Conservation (phyloP, 192 early-diverging fungal species). For the Podila minutissima region DNA sequence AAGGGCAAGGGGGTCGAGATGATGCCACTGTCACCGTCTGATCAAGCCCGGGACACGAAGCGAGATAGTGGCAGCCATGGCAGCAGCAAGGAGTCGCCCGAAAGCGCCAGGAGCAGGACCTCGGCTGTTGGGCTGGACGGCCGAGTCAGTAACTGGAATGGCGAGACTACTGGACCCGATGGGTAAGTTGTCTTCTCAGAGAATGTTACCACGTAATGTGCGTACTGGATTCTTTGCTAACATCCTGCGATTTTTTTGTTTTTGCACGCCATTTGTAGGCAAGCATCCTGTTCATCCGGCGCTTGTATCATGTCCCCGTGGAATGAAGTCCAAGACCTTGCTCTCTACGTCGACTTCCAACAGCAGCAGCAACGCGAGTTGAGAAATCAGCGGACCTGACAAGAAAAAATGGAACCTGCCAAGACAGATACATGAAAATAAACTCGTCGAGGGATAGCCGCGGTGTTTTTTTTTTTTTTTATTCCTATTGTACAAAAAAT, state of each 20-base stretch:
- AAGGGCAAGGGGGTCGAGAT: not conserved
- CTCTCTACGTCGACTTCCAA: constrained; percentile 16
- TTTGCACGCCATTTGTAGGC: constrained; percentile 6
- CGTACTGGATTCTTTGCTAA: not conserved
- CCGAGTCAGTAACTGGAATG: constrained; percentile 45
- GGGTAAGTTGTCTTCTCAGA: constrained; percentile 18
- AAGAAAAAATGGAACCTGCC: not conserved
- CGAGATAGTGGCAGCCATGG: not conserved
- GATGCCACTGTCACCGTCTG: too few relatives aligned
- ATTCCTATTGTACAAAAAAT: too few relatives aligned
- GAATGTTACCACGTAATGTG: not conserved
- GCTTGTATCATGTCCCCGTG: constrained; percentile 46
- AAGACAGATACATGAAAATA: not conserved
- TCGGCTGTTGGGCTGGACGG: constrained; percentile 38
- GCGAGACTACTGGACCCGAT: constrained; percentile 29
- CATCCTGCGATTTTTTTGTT: not conserved
- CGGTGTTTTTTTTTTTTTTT: not conserved
- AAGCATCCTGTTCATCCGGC: constrained; percentile 39
- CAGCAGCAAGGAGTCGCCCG: not conserved
- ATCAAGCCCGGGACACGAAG: too few relatives aligned
- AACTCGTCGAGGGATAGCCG: not conserved
- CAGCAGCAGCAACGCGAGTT: constrained; percentile 38
- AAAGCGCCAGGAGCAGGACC: constrained; percentile 6
- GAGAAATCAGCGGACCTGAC: constrained; percentile 22
- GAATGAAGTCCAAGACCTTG: constrained; percentile 42